Percentiles rank a stretch among this genome's conserved stretches.
These are phyloP conservation scores for Glomus cerebriforme DNA, from an alignment of 192 early-diverging fungal genomes.

Conservation along the genomic window DNA sequence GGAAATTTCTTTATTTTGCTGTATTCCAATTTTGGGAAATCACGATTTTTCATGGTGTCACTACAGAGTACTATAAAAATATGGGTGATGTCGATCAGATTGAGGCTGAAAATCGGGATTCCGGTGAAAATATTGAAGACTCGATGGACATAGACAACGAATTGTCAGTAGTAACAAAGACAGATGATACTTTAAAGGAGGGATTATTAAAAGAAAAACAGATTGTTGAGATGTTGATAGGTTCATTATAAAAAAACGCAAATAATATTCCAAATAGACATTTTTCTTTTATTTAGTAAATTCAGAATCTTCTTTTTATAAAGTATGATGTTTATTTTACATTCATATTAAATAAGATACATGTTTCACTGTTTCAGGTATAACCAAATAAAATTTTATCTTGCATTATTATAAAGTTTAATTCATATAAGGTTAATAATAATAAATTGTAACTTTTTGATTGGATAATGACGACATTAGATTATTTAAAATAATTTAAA, in stretches of 20 bases:
- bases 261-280: background rate
- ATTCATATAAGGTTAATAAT: background rate
- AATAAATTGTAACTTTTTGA: background rate
- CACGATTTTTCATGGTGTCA: background rate
- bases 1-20: background rate
- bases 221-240: constrained; percentile 8
- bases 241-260: background rate
- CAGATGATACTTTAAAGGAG: background rate
- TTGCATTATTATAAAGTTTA: background rate
- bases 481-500: background rate
- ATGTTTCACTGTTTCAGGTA: background rate
- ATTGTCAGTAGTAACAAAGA: background rate
- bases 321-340: background rate
- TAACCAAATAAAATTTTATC: background rate
- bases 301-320: background rate
- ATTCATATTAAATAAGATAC: background rate
- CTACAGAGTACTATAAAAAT: constrained; percentile 17
- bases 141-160: background rate
- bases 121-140: background rate
- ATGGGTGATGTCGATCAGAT: background rate
- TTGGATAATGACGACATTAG: background rate
- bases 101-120: background rate
- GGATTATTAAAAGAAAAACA: background rate
- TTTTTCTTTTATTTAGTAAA: background rate
- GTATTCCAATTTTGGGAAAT: constrained; percentile 24